phyloP scores from a whole-genome alignment of 2,329 filamentous ascomycete genomes.

The Xylariaceae sp. region DNA sequence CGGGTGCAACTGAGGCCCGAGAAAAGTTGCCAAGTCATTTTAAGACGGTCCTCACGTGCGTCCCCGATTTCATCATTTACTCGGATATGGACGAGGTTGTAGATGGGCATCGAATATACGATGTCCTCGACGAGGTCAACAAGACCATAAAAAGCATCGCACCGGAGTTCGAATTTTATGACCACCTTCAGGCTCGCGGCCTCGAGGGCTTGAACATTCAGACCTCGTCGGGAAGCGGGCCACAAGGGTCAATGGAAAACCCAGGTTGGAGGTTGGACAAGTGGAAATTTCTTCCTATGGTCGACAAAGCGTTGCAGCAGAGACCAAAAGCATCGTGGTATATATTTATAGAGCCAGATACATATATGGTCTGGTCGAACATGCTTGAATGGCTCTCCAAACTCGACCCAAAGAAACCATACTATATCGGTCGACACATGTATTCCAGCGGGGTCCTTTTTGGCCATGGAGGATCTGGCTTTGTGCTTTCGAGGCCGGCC shows the following conservation, averaged over 20 bases:
- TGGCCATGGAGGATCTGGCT: conserved; percentile 36
- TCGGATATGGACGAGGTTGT: conserved; percentile 22
- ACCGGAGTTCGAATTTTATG: conserved; percentile 20
- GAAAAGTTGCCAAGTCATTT: conserved; percentile 21
- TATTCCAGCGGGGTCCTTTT: conserved; percentile 31
- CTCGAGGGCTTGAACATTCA: conserved; percentile 26
- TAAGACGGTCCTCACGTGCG: conserved; percentile 20
- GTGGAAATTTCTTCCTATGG: conserved; percentile 40
- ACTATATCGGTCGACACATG: conserved; percentile 34
- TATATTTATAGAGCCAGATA: conserved; percentile 38
- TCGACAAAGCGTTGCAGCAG: conserved; percentile 32
- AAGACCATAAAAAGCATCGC: conserved; percentile 13
- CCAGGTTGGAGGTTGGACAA: conserved; percentile 37
- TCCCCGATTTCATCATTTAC: conserved; percentile 21
- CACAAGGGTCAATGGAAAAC: conserved; percentile 32
- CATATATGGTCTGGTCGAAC: conserved; percentile 35
- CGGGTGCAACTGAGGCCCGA: conserved; percentile 16
- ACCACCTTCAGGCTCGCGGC: conserved; percentile 15
- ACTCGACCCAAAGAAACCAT: conserved; percentile 27
- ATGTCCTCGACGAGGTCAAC: conserved; percentile 17
- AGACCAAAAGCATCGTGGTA: conserved; percentile 37
- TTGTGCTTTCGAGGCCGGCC: conserved; percentile 32
- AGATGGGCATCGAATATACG: conserved; percentile 15
- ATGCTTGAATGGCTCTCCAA: conserved; percentile 30
- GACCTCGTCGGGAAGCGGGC: conserved; percentile 31